phyloP scores from a whole-genome alignment of 768 basidiomycete genomes.

The Lactarius sp. region DNA sequence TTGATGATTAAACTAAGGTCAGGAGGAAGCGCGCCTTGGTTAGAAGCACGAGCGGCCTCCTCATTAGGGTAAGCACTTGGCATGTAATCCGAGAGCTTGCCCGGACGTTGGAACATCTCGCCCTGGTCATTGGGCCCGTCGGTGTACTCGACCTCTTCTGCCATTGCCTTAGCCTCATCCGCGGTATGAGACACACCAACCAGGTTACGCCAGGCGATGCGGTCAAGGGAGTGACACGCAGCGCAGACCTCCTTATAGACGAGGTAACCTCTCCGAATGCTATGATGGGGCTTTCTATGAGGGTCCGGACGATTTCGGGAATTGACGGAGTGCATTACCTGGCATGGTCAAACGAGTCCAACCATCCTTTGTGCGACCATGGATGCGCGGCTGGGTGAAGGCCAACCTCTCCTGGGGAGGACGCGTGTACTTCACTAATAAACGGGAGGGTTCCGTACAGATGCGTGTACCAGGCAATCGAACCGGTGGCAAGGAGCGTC shows the following conservation, averaged over 20 bases:
- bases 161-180: slow-evolving; percentile 84
- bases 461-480: slow-evolving; percentile 95
- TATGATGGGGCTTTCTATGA: slow-evolving; percentile 32
- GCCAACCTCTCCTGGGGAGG: slow-evolving; percentile 88
- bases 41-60: slow-evolving; percentile 91
- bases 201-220: slow-evolving; percentile 99
- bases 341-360: slow-evolving; percentile 95
- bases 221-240: slow-evolving; percentile 97
- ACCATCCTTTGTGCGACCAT: slow-evolving; percentile 83
- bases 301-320: slow-evolving; percentile 18
- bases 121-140: slow-evolving; percentile 94
- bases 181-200: slow-evolving; percentile 97
- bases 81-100: slow-evolving; percentile 97
- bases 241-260: slow-evolving; percentile 99
- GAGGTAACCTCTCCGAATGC: slow-evolving; percentile 92
- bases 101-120: slow-evolving; percentile 98
- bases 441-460: slow-evolving; percentile 89
- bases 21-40: slow-evolving; percentile 93
- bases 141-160: slow-evolving; percentile 94
- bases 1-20: slow-evolving; percentile 97
- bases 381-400: slow-evolving; percentile 84
- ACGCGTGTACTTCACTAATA: slow-evolving; percentile 88
- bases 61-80: slow-evolving; percentile 95
- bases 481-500: slow-evolving; percentile 74
- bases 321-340: slow-evolving; percentile 51